These are phyloP conservation scores for Sarocladium kiliense DNA, from an alignment of 2,329 filamentous ascomycete genomes.

Conservation along the genomic window DNA sequence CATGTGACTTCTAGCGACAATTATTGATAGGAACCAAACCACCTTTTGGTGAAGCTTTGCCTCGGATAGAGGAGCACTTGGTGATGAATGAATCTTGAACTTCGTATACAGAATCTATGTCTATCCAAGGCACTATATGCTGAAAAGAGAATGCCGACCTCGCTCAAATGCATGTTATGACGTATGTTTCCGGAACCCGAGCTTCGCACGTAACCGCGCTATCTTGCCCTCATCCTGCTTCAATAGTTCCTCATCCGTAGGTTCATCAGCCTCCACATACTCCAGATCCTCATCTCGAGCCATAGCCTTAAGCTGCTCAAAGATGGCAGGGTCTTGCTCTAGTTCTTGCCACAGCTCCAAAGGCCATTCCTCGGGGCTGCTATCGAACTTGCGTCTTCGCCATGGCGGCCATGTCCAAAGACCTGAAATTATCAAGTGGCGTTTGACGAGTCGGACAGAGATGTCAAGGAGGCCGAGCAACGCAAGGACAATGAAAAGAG, in stretches of 20 bases:
- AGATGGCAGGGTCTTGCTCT: slow-evolving; percentile 44
- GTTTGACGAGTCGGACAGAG: slow-evolving; percentile 45
- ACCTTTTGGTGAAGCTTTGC: no score
- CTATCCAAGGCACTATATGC: neutral
- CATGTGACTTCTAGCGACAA: no score
- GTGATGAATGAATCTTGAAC: neutral
- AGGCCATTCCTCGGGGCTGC: slow-evolving; percentile 44
- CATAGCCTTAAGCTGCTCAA: slow-evolving; percentile 35
- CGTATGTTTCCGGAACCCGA: slow-evolving; percentile 3
- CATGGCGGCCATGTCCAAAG: slow-evolving; percentile 43
- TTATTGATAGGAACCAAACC: no score
- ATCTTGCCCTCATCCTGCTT: slow-evolving; percentile 16
- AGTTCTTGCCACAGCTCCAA: slow-evolving; percentile 55
- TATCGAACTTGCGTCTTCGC: slow-evolving; percentile 25
- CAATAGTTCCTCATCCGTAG: slow-evolving; percentile 17
- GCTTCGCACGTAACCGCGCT: neutral
- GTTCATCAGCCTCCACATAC: slow-evolving; percentile 15
- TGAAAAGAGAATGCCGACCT: neutral
- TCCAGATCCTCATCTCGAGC: slow-evolving; percentile 26
- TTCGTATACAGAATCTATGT: neutral
- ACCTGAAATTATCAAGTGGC: slow-evolving; percentile 39
- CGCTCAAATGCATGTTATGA: slow-evolving; percentile 4
- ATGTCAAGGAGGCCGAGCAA: slow-evolving; percentile 62
- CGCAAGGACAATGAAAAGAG: slow-evolving; percentile 58
- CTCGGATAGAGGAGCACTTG: no score